phyloP scores from a whole-genome alignment of 2,329 filamentous ascomycete species.

The Nigrograna mackinnonii region DNA sequence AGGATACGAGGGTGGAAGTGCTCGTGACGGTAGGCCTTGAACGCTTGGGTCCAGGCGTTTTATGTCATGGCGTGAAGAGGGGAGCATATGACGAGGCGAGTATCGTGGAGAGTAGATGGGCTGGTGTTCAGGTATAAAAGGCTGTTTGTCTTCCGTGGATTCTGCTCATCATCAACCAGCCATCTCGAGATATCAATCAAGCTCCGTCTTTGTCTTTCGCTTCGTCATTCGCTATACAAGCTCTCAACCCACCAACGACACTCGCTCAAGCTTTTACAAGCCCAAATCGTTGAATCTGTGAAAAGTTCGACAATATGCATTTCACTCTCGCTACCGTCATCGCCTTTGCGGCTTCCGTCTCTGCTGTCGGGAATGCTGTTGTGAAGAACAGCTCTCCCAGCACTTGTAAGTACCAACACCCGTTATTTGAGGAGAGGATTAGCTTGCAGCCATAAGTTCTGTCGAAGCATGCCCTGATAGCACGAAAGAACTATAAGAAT shows the following conservation, averaged over 20 bases:
- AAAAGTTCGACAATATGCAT: slow-evolving; percentile 13
- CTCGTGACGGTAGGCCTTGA: not conserved
- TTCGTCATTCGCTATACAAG: not conserved
- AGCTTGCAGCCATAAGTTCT: too few relatives aligned
- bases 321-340: slow-evolving; percentile 9
- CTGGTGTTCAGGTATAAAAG: not conserved
- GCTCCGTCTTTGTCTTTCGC: not conserved
- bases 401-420: too few relatives aligned
- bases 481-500: too few relatives aligned
- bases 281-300: not conserved
- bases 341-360: slow-evolving; percentile 17
- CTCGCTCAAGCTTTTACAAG: not conserved
- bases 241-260: not conserved
- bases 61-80: not conserved
- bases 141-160: not conserved
- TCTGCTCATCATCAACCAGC: not conserved
- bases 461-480: too few relatives aligned
- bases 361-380: slow-evolving; percentile 26
- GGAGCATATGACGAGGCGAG: not conserved
- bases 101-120: not conserved
- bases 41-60: not conserved
- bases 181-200: too few relatives aligned
- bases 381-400: slow-evolving; percentile 23
- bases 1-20: not conserved
- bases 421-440: too few relatives aligned